Percentiles rank a stretch among this genome's conserved stretches.
Conservation (phyloP, 164 flowering plant genomes). For the Macadamia integrifolia region DNA sequence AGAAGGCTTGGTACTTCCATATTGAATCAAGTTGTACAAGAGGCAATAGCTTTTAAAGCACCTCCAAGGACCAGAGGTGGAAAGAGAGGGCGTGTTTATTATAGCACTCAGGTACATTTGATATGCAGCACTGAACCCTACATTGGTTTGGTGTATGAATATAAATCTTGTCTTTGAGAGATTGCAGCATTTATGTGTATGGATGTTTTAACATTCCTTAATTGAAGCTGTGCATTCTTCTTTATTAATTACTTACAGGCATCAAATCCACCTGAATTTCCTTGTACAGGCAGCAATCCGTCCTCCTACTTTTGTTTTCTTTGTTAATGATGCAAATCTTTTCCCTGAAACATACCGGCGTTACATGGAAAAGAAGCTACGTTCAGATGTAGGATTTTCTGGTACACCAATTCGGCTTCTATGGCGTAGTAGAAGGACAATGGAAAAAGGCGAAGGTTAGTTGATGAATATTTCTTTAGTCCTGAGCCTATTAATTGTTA, state of each 20-base stretch:
- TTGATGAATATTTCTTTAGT: not conserved
- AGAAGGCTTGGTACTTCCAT: slow-evolving; percentile 82
- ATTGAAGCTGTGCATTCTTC: no score
- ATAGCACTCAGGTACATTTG: slow-evolving; percentile 77
- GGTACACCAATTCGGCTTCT: slow-evolving; percentile 96
- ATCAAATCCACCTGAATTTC: slow-evolving; percentile 1
- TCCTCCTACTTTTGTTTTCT: slow-evolving; percentile 98
- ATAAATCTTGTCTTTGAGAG: no score
- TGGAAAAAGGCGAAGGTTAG: slow-evolving; percentile 48
- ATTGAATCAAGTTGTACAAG: slow-evolving; percentile 85
- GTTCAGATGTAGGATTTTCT: slow-evolving; percentile 77
- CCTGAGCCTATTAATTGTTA: not conserved
- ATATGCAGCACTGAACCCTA: not conserved
- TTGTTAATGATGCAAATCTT: slow-evolving; percentile 96
- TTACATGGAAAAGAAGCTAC: slow-evolving; percentile 95
- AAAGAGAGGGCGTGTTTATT: slow-evolving; percentile 86
- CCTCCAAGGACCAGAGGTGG: slow-evolving; percentile 96
- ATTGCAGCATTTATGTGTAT: no score
- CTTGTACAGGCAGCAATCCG: slow-evolving; percentile 88
- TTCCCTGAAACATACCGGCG: slow-evolving; percentile 86
- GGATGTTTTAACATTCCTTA: no score
- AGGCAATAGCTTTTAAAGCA: slow-evolving; percentile 85
- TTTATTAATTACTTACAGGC: not conserved
- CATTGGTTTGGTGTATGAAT: not conserved
- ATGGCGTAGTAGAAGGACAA: slow-evolving; percentile 90